Conservation (phyloP, 805 yeast genomes). For the Nakazawaea peltata region DNA sequence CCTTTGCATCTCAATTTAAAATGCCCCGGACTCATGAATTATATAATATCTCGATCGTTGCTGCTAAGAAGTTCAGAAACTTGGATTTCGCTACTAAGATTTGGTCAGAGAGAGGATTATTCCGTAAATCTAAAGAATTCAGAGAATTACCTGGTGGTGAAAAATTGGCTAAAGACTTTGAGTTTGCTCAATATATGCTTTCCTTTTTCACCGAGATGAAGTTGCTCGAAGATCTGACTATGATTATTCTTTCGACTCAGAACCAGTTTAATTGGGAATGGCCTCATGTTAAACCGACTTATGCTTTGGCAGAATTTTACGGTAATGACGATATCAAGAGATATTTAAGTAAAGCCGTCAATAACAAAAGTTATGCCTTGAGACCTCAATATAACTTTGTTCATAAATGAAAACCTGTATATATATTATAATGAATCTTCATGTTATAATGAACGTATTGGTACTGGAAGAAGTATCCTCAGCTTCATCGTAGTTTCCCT, state of each 20-base stretch:
- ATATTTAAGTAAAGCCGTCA: constrained; percentile 11
- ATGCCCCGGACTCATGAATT: constrained; percentile 36
- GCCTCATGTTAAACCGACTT: constrained; percentile 33
- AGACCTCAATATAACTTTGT: constrained; percentile 3
- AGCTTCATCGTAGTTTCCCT: too few relatives aligned
- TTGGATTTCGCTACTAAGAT: constrained; percentile 51
- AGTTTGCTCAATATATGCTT: constrained; percentile 69
- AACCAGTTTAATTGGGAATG: constrained; percentile 65
- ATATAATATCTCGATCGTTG: constrained; percentile 57
- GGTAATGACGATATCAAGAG: constrained; percentile 33
- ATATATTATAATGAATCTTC: background rate
- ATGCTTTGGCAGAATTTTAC: constrained; percentile 27
- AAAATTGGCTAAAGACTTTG: constrained; percentile 46
- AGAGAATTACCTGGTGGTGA: constrained; percentile 24
- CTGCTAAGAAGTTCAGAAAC: constrained; percentile 51
- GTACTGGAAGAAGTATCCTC: background rate
- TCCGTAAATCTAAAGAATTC: constrained; percentile 49
- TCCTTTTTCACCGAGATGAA: constrained; percentile 46
- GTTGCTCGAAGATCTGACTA: constrained; percentile 59
- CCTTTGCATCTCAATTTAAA: constrained; percentile 14
- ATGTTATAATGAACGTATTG: background rate
- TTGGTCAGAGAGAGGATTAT: constrained; percentile 77
- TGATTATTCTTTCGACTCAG: constrained; percentile 57
- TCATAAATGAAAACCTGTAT: constrained; percentile 2
- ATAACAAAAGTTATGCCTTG: constrained; percentile 4